phyloP scores from a whole-genome alignment of 305 asterid species.

The Fraxinus latifolia region DNA sequence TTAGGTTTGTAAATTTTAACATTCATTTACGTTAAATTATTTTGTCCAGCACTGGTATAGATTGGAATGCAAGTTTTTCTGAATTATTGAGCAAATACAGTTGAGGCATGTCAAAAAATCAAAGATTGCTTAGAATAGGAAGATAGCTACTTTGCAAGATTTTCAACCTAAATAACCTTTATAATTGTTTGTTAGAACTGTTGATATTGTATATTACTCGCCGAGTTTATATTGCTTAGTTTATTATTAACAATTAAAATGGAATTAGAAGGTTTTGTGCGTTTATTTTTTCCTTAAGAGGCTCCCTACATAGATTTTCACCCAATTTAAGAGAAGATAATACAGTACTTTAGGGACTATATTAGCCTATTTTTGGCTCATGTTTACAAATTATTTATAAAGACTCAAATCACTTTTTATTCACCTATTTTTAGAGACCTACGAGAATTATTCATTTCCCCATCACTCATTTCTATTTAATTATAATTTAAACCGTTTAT shows the following conservation, averaged over 20 bases:
- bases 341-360: not conserved
- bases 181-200: not conserved
- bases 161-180: not conserved
- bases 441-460: not conserved
- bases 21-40: not conserved
- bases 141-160: not conserved
- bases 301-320: not conserved
- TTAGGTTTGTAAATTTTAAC: not conserved
- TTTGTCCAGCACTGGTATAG: not conserved
- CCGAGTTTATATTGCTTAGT: not conserved
- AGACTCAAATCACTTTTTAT: not conserved
- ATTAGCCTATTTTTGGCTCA: not conserved
- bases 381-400: not conserved
- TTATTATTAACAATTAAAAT: not conserved
- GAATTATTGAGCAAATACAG: not conserved
- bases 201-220: not conserved
- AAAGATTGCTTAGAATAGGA: not conserved
- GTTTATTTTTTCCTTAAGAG: not conserved
- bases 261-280: not conserved
- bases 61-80: not conserved
- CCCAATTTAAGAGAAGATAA: not conserved
- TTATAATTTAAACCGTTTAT: not conserved
- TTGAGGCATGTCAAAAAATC: not conserved
- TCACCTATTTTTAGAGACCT: not conserved
- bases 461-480: not conserved